Conservation (phyloP, 2,329 filamentous ascomycete species). For the Epichloe baconii region DNA sequence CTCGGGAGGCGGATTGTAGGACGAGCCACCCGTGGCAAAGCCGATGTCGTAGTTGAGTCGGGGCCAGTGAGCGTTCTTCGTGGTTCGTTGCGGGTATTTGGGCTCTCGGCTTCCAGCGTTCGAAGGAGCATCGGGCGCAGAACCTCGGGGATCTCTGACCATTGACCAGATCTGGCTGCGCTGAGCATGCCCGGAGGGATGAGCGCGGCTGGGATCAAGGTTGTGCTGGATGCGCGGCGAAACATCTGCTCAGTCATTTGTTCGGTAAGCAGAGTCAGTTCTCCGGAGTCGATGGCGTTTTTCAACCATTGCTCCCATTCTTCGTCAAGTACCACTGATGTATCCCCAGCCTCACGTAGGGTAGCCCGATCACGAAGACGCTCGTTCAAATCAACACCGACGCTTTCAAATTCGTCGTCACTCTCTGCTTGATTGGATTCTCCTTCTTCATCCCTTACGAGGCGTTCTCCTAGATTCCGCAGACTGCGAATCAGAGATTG, state of each 20-base stretch:
- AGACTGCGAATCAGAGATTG: constrained; percentile 8
- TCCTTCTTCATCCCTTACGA: constrained; percentile 4
- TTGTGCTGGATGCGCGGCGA: constrained; percentile 14
- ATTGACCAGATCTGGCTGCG: constrained; percentile 42
- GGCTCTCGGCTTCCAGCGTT: constrained; percentile 27
- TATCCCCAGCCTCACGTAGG: constrained; percentile 46
- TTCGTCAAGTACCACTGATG: constrained; percentile 48
- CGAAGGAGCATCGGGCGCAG: constrained; percentile 39
- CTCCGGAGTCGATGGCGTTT: constrained; percentile 48
- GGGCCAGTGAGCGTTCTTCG: constrained; percentile 1
- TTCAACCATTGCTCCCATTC: constrained; percentile 68
- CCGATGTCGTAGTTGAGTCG: neutral
- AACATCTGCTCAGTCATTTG: constrained; percentile 26
- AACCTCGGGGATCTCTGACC: constrained; percentile 44
- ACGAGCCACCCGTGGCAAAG: neutral
- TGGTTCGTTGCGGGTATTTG: constrained; percentile 1
- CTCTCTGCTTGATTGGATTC: constrained; percentile 10
- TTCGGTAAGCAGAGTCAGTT: constrained; percentile 34
- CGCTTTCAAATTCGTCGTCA: constrained; percentile 31
- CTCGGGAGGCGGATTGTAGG: constrained; percentile 6
- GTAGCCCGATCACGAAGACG: constrained; percentile 52
- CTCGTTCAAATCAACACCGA: constrained; percentile 50
- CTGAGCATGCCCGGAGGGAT: constrained; percentile 39
- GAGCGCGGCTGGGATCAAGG: constrained; percentile 21
- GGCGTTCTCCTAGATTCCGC: constrained; percentile 7